Evolutionary conservation across 2,329 filamentous ascomycete species (phyloP), one percentile per base, ranked within the genome.

Genomic region (Xylariaceae sp.): DNA sequence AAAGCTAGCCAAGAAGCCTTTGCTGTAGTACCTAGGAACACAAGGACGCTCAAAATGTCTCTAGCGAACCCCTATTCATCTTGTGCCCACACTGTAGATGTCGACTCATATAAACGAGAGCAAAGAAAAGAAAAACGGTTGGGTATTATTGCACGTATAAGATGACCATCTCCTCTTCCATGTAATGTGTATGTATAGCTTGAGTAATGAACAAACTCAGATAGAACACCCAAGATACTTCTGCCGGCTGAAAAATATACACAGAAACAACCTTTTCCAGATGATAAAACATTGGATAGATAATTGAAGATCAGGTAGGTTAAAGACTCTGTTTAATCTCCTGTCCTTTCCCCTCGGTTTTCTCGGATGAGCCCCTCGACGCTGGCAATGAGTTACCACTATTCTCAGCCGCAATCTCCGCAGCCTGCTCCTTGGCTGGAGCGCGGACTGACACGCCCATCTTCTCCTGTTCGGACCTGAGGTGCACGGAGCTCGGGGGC

Each of bases 381-480:
- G 41, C 51, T 6, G 47, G 50, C 31, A 46, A 12, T 19, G 58
- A 61, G 36, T 29, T 54, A 21, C 37, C 47, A 2, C 23, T 53
- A 29, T 54, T 58, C 26, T 61, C 51, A 12, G 26, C 39, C 8
- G 41, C 39, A 4, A 16, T 40, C n/a, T 63, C 62, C 4, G 61
- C 56, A 11, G 57, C 64, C 41, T 48, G 34, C 43, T 67, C 63
- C 52, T 67, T 67, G 12, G 61, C 65, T 1, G 67, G 68, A 31
- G 68, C 69, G 31, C 69, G 58, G 4, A 58, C 63, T 8, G 69
- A 70, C 3, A 56, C 68, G 33, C 69, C 69, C 1, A 67, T 45
- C 63, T 73, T 72, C 61, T 72, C 71, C 43, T 66, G 64, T 52
- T 76, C 74, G 55, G 67, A 69, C 60, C 78, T 76, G 52, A 78